Evolutionary conservation across 2,329 filamentous ascomycete genomes (phyloP), one percentile per base, ranked within the genome.

Genomic region (Colletotrichum siamense): DNA sequence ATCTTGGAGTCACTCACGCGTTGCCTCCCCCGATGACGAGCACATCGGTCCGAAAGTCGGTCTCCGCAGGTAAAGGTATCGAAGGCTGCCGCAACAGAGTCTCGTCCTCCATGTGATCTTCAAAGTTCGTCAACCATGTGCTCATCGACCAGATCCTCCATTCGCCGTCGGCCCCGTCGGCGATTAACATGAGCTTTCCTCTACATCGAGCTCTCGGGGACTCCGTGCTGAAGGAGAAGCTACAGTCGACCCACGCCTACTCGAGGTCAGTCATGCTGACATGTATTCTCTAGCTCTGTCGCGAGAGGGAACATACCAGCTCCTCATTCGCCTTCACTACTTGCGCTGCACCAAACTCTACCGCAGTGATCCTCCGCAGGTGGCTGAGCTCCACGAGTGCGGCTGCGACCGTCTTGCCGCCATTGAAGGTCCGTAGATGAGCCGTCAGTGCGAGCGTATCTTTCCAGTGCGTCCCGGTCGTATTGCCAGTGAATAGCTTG

Each of bases 81-180:
- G 78, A 77, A 4, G 83, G 80, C 0, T 73, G 64, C 0, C 74
- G 63, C 0, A 85, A 79, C 0, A 81, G 71, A 0, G 52, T 49
- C 71, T 81, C 78, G 64, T 85, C 78, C 39, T 87, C 84, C 0
- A 80, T 76, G 12, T 81, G 79, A 0, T 76, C 44, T 24, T 79
- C 76, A 3, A 83, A 67, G 8, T 75, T 73, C 9, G 77, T 77
- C 3, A 85, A 59, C 80, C 81, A 82, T 1, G 84, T 85, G 9
- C 55, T 74, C 67, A 85, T 66, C 1, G 79, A 73, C 84, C 84
- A 85, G 22, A 85, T 83, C 77, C 83, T 85, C 83, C 84, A 85
- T 6, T 65, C 13, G 4, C 79, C 30, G 1, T 44, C 39, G 1
- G 64, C 73, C 3, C 26, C 73, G 2, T 69, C 39, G 26, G 79